These are phyloP conservation scores for Aegilops umbellulata DNA, from an alignment of 176 grass and related monocot species.

Conservation along the genomic window DNA sequence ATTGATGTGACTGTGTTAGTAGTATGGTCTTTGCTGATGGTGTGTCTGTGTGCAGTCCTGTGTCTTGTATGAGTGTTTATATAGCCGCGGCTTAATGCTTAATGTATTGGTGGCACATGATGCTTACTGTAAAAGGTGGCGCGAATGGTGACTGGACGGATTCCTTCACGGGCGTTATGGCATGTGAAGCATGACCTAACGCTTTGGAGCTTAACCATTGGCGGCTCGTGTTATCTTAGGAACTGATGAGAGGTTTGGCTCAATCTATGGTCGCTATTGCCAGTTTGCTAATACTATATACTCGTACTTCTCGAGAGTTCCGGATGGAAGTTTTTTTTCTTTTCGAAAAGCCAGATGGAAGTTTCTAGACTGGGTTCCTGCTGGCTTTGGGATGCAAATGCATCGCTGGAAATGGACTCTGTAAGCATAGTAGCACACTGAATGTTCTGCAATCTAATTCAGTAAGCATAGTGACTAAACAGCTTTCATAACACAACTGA, in stretches of 20 bases:
- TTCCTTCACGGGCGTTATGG: constrained; percentile 2
- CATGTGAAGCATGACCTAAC: constrained; percentile 57
- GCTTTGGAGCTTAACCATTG: constrained; percentile 53
- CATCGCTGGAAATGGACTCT: too few species aligned
- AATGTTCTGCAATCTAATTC: neutral
- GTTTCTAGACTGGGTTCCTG: neutral
- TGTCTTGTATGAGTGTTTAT: constrained; percentile 11
- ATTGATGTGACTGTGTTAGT: neutral
- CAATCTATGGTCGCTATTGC: constrained; percentile 22
- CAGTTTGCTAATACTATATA: neutral
- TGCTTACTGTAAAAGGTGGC: constrained; percentile 48
- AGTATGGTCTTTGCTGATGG: neutral
- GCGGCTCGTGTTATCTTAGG: constrained; percentile 22
- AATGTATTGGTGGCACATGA: constrained; percentile 40
- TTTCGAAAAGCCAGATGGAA: neutral
- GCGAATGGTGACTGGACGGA: neutral
- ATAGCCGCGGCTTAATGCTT: constrained; percentile 23
- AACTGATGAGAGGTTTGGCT: constrained; percentile 22
- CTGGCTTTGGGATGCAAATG: neutral
- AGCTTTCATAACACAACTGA: too few species aligned
- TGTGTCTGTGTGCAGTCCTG: neutral
- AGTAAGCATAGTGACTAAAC: too few species aligned
- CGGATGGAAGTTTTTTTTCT: constrained; percentile 8
- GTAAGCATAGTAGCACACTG: too few species aligned
- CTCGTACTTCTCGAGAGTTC: neutral